Conservation (phyloP, 352 stramenopile species). For the Phytophthora crassamura region DNA sequence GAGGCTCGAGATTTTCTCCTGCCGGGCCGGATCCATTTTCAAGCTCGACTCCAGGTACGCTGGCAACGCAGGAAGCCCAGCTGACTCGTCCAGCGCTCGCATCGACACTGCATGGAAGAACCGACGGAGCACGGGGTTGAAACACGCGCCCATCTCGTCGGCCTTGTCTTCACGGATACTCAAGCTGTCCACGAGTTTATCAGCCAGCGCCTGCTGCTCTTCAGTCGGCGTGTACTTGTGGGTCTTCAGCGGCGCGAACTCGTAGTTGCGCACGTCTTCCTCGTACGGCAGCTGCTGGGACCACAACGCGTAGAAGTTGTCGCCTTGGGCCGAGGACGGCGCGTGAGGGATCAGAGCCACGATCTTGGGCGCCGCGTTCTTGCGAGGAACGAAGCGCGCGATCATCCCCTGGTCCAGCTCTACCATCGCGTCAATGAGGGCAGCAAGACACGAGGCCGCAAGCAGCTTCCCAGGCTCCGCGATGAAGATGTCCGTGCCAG, state of each 20-base stretch:
- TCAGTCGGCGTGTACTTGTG: slow-evolving; percentile 57
- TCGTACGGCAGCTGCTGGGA: slow-evolving; percentile 79
- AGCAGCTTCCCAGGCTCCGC: slow-evolving; percentile 76
- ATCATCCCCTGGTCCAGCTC: slow-evolving; percentile 67
- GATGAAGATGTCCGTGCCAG: slow-evolving; percentile 73
- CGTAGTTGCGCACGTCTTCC: too few species aligned
- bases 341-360: slow-evolving; percentile 71
- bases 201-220: slow-evolving; percentile 65
- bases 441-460: slow-evolving; percentile 63
- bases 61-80: slow-evolving; percentile 55
- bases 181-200: slow-evolving; percentile 78
- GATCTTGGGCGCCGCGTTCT: slow-evolving; percentile 83
- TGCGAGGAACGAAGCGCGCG: slow-evolving; percentile 78
- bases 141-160: slow-evolving; percentile 61
- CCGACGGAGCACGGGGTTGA: slow-evolving; percentile 75
- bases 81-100: slow-evolving; percentile 63
- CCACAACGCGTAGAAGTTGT: slow-evolving; percentile 80
- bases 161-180: slow-evolving; percentile 73
- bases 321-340: slow-evolving; percentile 27
- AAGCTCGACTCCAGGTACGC: slow-evolving; percentile 64
- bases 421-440: slow-evolving; percentile 73
- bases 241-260: slow-evolving; percentile 74
- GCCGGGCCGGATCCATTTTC: slow-evolving; percentile 61
- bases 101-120: slow-evolving; percentile 74
- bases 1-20: slow-evolving; percentile 55